Conservation (phyloP, 2,329 filamentous ascomycete species). For the Sclerotiophoma versabilis region DNA sequence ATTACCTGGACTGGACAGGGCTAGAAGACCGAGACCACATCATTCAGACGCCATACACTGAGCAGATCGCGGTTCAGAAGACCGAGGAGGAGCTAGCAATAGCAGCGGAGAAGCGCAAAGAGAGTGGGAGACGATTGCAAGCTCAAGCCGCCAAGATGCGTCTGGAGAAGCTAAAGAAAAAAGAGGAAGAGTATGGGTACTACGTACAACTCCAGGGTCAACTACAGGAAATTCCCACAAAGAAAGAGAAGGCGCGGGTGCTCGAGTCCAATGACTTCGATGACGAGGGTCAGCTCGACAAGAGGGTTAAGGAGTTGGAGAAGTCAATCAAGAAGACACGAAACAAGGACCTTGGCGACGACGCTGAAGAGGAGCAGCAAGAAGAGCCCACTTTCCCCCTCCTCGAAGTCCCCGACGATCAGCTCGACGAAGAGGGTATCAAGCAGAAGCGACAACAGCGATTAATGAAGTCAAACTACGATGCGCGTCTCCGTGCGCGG, state of each 20-base stretch:
- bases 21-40: constrained; percentile 88
- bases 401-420: constrained; percentile 86
- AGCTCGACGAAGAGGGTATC: constrained; percentile 87
- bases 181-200: constrained; percentile 94
- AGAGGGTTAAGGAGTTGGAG: constrained; percentile 86
- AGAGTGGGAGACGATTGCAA: constrained; percentile 88
- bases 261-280: constrained; percentile 92
- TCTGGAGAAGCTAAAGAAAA: constrained; percentile 90
- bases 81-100: constrained; percentile 90
- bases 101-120: constrained; percentile 92
- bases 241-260: constrained; percentile 78
- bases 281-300: constrained; percentile 85
- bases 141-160: constrained; percentile 98
- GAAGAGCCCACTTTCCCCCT: constrained; percentile 87
- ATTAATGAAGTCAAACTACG: constrained; percentile 92
- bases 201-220: constrained; percentile 82
- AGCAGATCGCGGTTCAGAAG: constrained; percentile 89
- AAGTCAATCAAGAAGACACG: constrained; percentile 87
- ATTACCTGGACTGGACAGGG: constrained; percentile 88
- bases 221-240: constrained; percentile 78
- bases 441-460: constrained; percentile 94
- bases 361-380: constrained; percentile 73
- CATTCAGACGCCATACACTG: constrained; percentile 91
- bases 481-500: constrained; percentile 91
- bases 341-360: constrained; percentile 89